Evolutionary conservation across 2,329 filamentous ascomycete species (phyloP), one percentile per base, ranked within the genome.

Genomic region (Ascocoryne sarcoides): DNA sequence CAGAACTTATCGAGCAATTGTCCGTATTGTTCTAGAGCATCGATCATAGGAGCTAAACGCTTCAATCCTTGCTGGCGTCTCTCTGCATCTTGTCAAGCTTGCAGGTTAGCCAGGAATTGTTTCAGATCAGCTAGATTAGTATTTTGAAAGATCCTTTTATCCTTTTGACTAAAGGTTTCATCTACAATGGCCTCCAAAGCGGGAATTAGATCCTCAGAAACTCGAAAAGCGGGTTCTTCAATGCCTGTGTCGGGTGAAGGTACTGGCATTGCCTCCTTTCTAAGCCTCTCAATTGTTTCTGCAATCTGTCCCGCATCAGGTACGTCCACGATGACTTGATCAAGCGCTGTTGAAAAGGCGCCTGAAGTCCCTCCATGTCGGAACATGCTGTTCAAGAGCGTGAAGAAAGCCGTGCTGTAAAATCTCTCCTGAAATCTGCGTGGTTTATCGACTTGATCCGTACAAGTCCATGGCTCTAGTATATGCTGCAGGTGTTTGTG

Each of bases 21-120:
- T 0, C 55, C 55, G 31, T 60, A 61, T 21, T 62, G 54, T 10
- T 60, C 38, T 57, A 64, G 60, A 0, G 58, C 54, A 33, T 61
- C 50, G 3, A 60, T n/a, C 31, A 58, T 51, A 17, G 46, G 43
- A 10, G 46, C 45, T 18, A 59, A 42, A 8, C 62, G 37, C 12
- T 44, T 48, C 42, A 62, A 46, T 28, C 56, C 52, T 34, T 48
- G 45, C 40, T 57, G 46, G 10, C 37, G 40, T 42, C 44, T 42
- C 31, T 60, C 56, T n/a, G 49, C 36, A 10, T 39, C 29, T 44
- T 62, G 60, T 20, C 36, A 39, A 4, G 44, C 34, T 41, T 48
- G 18, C n/a, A 56, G 43, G 28, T 52, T 50, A 7, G 39, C 29
- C 18, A 54, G 26, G 19, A 21, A 40, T 37, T 36, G 16, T 16